Evolutionary conservation across 331 rosid species (phyloP).

Genomic region (Stylosanthes scabra): DNA sequence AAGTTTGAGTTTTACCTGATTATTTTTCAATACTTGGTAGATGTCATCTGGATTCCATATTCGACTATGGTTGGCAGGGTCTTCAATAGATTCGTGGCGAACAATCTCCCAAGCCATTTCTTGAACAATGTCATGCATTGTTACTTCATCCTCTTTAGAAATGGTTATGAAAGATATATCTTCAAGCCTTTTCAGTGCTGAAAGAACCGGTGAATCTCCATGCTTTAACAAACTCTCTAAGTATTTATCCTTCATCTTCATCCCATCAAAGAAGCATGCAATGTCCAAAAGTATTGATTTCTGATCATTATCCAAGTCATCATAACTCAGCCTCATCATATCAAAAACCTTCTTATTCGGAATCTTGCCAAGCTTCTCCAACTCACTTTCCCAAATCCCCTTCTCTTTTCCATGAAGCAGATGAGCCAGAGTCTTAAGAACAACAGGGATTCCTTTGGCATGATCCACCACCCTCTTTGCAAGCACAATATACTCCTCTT

Average conservation of each 20-base stretch:
- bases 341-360: background rate
- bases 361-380: constrained; percentile 13
- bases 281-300: constrained; percentile 30
- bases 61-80: constrained; percentile 1
- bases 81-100: background rate
- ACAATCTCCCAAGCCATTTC: constrained; percentile 39
- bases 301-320: constrained; percentile 25
- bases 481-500: background rate
- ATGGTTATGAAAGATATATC: constrained; percentile 42
- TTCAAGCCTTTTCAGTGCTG: constrained; percentile 12
- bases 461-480: background rate
- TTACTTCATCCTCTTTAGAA: background rate
- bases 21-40: background rate
- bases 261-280: constrained; percentile 35
- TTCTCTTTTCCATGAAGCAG: background rate
- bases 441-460: constrained; percentile 25
- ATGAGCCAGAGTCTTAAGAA: constrained; percentile 27
- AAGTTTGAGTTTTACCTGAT: constrained; percentile 19
- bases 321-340: constrained; percentile 34
- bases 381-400: constrained; percentile 32
- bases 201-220: background rate
- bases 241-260: too few relatives aligned
- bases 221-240: background rate
- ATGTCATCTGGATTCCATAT: constrained; percentile 19
- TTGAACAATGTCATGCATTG: constrained; percentile 37